Percentiles rank a stretch among this genome's conserved stretches.
These are phyloP conservation scores for Acanthamoeba healyi DNA, from an alignment of 208 protist genomes.

Conservation along the genomic window DNA sequence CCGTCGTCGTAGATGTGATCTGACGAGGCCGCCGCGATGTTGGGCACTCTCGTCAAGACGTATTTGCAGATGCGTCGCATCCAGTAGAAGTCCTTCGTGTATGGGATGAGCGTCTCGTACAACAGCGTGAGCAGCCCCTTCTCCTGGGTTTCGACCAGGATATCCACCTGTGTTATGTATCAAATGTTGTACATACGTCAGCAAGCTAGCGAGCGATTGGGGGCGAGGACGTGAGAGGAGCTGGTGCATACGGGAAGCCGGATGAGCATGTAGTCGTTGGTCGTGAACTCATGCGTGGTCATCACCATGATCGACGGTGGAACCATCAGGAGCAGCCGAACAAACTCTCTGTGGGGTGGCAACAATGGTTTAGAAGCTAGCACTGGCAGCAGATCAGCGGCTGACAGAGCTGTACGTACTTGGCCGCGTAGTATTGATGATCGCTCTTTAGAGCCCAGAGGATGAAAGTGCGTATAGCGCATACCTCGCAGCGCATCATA, in stretches of 20 bases:
- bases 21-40: too few relatives aligned
- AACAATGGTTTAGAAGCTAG: too few relatives aligned
- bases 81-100: constrained; percentile 6
- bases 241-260: background rate
- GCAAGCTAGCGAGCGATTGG: too few relatives aligned
- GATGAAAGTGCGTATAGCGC: background rate
- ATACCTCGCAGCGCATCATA: constrained; percentile 20
- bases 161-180: background rate
- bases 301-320: background rate
- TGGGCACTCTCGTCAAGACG: background rate
- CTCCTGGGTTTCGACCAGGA: background rate
- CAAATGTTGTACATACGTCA: background rate
- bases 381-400: background rate
- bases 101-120: background rate
- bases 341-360: background rate
- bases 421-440: background rate
- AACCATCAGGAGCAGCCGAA: background rate
- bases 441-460: background rate
- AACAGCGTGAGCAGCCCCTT: background rate
- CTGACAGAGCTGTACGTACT: background rate
- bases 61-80: background rate
- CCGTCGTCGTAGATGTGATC: too few relatives aligned
- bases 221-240: too few relatives aligned
- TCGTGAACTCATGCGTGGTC: constrained; percentile 20
- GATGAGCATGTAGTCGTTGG: constrained; percentile 6